Evolutionary conservation across 2,329 filamentous ascomycete species (phyloP).

Genomic region (Penicillium brevicompactum): DNA sequence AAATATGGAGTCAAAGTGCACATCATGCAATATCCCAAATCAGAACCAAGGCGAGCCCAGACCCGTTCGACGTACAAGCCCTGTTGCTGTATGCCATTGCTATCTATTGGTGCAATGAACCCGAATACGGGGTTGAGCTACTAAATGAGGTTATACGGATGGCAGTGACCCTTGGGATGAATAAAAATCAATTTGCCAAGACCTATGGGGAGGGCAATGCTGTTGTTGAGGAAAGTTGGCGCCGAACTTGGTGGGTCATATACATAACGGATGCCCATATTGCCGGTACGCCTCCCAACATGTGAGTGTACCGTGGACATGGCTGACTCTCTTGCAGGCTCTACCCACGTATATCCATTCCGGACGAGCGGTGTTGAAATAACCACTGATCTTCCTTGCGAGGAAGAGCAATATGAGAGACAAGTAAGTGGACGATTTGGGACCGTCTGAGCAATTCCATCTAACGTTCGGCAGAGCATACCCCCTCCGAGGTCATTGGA

Average conservation of each 20-base stretch:
- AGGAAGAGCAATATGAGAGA: conserved; percentile 27
- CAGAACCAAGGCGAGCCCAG: background rate
- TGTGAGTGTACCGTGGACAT: background rate
- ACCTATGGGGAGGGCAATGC: conserved; percentile 2
- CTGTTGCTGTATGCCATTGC: conserved; percentile 24
- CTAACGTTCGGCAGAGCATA: background rate
- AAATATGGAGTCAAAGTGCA: background rate
- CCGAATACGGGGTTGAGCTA: conserved; percentile 4
- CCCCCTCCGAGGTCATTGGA: conserved; percentile 27
- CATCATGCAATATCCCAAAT: background rate
- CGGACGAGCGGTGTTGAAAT: conserved; percentile 23
- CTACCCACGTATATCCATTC: conserved; percentile 25
- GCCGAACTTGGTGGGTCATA: conserved; percentile 36
- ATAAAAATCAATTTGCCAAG: conserved; percentile 1
- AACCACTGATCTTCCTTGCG: conserved; percentile 30
- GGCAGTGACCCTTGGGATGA: conserved; percentile 14
- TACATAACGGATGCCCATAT: conserved; percentile 80
- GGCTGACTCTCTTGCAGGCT: background rate
- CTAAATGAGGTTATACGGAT: conserved; percentile 13
- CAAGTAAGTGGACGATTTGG: conserved; percentile 25
- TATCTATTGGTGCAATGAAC: conserved; percentile 20
- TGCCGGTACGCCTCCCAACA: conserved; percentile 56
- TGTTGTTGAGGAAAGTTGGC: conserved; percentile 48
- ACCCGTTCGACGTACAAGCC: conserved; percentile 22
- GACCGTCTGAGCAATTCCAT: background rate